Percentiles rank a stretch among this genome's conserved stretches.
These are phyloP conservation scores for Groenewaldozyma tartarivorans DNA, from an alignment of 805 yeast species.

Conservation along the genomic window DNA sequence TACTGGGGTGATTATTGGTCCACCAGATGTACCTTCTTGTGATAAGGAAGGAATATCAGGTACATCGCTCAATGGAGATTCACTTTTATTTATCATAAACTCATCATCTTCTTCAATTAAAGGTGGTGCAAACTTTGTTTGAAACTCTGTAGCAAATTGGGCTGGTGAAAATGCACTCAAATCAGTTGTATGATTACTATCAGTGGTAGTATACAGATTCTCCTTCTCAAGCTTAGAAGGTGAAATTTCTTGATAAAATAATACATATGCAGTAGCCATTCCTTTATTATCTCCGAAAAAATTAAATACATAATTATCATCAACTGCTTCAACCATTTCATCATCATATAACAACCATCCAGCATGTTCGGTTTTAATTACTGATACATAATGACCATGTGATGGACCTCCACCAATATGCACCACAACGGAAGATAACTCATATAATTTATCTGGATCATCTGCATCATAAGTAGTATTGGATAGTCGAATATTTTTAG, in stretches of 20 bases:
- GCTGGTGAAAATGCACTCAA: too few species aligned
- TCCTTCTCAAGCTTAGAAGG: constrained; percentile 18
- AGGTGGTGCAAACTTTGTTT: too few species aligned
- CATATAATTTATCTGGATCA: constrained; percentile 55
- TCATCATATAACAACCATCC: constrained; percentile 95
- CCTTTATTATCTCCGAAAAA: constrained; percentile 87
- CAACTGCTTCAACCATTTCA: constrained; percentile 84
- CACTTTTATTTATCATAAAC: too few species aligned
- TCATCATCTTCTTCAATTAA: too few species aligned
- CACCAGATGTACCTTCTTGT: too few species aligned
- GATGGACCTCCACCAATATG: constrained; percentile 97
- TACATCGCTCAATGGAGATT: too few species aligned
- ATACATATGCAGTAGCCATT: constrained; percentile 81
- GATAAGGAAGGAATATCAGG: too few species aligned
- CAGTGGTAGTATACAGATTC: constrained; percentile 21
- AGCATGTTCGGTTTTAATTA: constrained; percentile 64
- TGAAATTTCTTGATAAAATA: constrained; percentile 59
- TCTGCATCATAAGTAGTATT: constrained; percentile 48
- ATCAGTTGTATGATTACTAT: too few species aligned
- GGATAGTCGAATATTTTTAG: constrained; percentile 59
- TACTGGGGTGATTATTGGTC: too few species aligned
- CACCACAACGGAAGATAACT: constrained; percentile 76
- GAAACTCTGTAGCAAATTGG: too few species aligned
- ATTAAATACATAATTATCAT: constrained; percentile 69
- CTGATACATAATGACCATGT: constrained; percentile 90